Percentiles rank a stretch among this genome's conserved stretches.
phyloP scores from a whole-genome alignment of 768 basidiomycete genomes.

The Agrocybe praecox region DNA sequence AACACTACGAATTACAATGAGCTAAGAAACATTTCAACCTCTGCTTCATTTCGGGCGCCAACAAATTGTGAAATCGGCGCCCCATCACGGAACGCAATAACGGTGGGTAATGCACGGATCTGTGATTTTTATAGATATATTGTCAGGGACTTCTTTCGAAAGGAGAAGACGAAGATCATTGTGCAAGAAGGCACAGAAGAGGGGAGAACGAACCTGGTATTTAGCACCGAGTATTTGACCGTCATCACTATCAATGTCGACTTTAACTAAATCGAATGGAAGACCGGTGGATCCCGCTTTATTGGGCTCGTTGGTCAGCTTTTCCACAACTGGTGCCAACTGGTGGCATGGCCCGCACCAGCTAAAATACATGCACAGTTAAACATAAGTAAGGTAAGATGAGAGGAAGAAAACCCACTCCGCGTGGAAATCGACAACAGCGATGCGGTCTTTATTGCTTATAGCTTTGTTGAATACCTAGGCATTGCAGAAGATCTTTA shows the following conservation, averaged over 20 bases:
- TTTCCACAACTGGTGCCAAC: conserved; percentile 71
- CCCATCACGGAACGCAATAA: conserved; percentile 75
- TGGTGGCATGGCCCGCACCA: conserved; percentile 81
- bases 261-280: conserved; percentile 70
- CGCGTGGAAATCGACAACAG: conserved; percentile 81
- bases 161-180: too few relatives aligned
- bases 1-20: conserved; percentile 38
- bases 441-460: conserved; percentile 48
- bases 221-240: conserved; percentile 51
- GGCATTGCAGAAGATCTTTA: conserved; percentile 9
- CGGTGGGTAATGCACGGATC: conserved; percentile 80
- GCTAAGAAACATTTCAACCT: conserved; percentile 48
- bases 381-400: neutral
- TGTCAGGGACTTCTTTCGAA: too few relatives aligned
- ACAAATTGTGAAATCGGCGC: conserved; percentile 60
- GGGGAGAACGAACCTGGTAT: conserved; percentile 44
- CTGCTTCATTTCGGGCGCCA: conserved; percentile 52
- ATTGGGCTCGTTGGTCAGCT: conserved; percentile 47
- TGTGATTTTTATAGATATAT: conserved; percentile 23
- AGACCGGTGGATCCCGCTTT: conserved; percentile 51
- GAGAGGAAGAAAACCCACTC: conserved; percentile 51
- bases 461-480: conserved; percentile 43
- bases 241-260: conserved; percentile 61
- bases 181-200: neutral
- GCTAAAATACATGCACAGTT: conserved; percentile 34